Evolutionary conservation across 371 early-diverging fungal species (phyloP), one percentile per base, ranked within the genome.

Genomic region (Mortierella sp.): DNA sequence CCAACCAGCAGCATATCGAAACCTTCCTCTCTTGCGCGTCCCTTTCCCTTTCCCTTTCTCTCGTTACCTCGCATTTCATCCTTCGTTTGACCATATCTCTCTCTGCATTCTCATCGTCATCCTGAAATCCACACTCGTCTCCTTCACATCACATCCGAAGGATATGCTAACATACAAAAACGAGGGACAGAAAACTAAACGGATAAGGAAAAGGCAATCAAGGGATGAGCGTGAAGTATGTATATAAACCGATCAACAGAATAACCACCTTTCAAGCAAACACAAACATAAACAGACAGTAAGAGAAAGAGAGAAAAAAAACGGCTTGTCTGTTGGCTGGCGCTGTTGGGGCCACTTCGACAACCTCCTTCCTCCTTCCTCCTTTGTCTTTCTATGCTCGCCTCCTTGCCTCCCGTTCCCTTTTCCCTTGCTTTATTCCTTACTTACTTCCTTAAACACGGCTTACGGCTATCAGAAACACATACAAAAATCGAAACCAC

Each of bases 281-380:
- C 26, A 63, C 26, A 63, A 63, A 22, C 8, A 22, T 67, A 34
- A 16, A 55, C 55, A 45, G 61, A 70, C 58, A 40, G 29, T n/a
- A 70, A 58, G n/a, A 37, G 40, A 10, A 26, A 14, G 40, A 64
- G 22, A 10, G 22, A 37, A 69, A 37, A 69, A 41, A 52, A 69
- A 55, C 14, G 40, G 40, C 50, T 29, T 53, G n/a, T n/a, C n/a
- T n/a, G n/a, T n/a, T n/a, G n/a, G n/a, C n/a, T n/a, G n/a, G n/a
- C n/a, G n/a, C n/a, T n/a, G n/a, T n/a, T n/a, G n/a, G 53, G 41
- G 53, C 55, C 52, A 70, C 48, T 47, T 37, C 34, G 14, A 67
- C 68, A 45, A 14, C 66, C 45, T 29, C 7, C 47, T 45, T 9
- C 6, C 63, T 13, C 39, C 11, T 7, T 63, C 63, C 63, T 63